These are phyloP conservation scores for Leptodermis oblonga DNA, from an alignment of 257 asterid genomes.

Conservation along the genomic window DNA sequence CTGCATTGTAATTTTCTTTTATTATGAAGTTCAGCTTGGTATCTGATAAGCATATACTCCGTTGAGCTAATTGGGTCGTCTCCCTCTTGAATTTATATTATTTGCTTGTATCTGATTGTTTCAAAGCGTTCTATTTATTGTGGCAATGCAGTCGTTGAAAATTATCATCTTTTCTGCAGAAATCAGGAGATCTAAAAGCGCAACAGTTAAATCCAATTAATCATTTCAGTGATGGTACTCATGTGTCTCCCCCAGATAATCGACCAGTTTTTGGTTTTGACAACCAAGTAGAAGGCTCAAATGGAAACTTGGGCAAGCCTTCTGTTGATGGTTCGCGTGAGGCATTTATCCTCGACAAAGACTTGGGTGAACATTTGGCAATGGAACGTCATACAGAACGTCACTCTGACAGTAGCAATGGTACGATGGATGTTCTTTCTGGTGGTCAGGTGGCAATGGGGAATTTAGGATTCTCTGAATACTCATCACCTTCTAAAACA, in stretches of 20 bases:
- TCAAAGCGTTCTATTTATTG: not conserved
- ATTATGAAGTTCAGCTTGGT: not conserved
- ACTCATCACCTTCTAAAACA: slow-evolving; percentile 46
- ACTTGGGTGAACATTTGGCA: slow-evolving; percentile 30
- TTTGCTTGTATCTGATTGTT: not conserved
- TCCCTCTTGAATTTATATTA: not conserved
- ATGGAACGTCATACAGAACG: slow-evolving; percentile 29
- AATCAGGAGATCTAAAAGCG: slow-evolving; percentile 48
- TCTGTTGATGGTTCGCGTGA: slow-evolving; percentile 34
- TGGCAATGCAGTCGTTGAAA: slow-evolving; percentile 7
- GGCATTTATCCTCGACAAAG: slow-evolving; percentile 30
- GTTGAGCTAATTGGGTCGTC: not conserved
- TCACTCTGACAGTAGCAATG: slow-evolving; percentile 38
- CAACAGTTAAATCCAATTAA: slow-evolving; percentile 39
- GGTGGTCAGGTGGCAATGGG: slow-evolving; percentile 51
- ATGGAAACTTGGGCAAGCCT: slow-evolving; percentile 37
- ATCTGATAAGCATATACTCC: not conserved
- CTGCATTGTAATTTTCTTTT: not conserved
- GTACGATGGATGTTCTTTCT: slow-evolving; percentile 39
- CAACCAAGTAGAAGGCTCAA: slow-evolving; percentile 40
- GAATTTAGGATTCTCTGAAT: slow-evolving; percentile 44
- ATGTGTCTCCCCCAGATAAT: slow-evolving; percentile 33
- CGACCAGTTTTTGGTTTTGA: slow-evolving; percentile 36
- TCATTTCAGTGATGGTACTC: slow-evolving; percentile 45
- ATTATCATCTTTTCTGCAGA: slow-evolving; percentile 39